Percentiles rank a stretch among this genome's conserved stretches.
phyloP scores from a whole-genome alignment of 2,329 filamentous ascomycete genomes.

The Pyricularia sp. region DNA sequence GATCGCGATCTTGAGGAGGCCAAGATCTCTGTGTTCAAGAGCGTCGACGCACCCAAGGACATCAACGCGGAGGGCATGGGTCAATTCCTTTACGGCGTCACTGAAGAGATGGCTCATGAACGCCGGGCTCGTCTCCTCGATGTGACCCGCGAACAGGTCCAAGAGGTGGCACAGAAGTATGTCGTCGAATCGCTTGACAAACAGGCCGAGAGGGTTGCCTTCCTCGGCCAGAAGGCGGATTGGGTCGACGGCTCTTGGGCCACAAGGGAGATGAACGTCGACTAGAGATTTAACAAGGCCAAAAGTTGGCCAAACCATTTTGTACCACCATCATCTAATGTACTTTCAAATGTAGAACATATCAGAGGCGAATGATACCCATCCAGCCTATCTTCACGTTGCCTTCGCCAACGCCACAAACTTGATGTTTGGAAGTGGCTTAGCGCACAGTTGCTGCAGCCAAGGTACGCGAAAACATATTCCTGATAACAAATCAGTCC shows the following conservation, averaged over 20 bases:
- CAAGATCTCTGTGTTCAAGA: conserved; percentile 89
- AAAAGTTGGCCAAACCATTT: background rate
- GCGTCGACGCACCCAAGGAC: conserved; percentile 74
- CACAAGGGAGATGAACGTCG: conserved; percentile 60
- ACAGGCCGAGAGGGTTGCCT: conserved; percentile 48
- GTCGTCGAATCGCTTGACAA: conserved; percentile 54
- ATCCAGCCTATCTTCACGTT: background rate
- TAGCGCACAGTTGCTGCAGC: background rate
- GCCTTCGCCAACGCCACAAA: background rate
- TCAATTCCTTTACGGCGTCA: conserved; percentile 72
- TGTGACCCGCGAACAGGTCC: conserved; percentile 68
- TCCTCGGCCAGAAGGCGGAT: conserved; percentile 72
- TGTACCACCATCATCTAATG: background rate
- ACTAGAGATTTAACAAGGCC: conserved; percentile 12
- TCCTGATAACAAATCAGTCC: background rate
- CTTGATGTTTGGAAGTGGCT: background rate
- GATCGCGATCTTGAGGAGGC: conserved; percentile 85
- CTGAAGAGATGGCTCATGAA: conserved; percentile 76
- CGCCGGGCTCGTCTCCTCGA: conserved; percentile 77
- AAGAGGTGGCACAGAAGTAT: conserved; percentile 68
- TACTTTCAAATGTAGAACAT: background rate
- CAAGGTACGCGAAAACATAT: background rate
- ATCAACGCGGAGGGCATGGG: conserved; percentile 82
- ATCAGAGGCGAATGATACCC: background rate
- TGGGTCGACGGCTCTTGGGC: conserved; percentile 68